Conservation (phyloP, 768 basidiomycete genomes). For the Lepiota brunneoincarnata region DNA sequence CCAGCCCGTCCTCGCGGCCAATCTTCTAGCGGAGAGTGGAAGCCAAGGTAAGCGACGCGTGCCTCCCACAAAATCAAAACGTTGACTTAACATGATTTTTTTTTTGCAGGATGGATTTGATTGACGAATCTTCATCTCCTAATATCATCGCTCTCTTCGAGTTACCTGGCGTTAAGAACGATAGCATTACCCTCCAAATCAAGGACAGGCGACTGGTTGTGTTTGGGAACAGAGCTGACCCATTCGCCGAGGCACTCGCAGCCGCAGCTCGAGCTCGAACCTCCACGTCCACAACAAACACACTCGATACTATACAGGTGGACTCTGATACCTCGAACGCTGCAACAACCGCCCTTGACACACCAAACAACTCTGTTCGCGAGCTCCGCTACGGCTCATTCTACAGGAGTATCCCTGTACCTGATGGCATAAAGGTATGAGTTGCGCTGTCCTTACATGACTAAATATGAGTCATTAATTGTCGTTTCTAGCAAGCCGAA, state of each 20-base stretch:
- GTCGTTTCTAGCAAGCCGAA: conserved; percentile 30
- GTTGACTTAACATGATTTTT: neutral
- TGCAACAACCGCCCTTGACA: neutral
- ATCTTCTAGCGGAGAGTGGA: conserved; percentile 16
- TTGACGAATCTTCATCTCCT: conserved; percentile 34
- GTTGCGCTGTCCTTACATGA: conserved; percentile 8
- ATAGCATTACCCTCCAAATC: conserved; percentile 32
- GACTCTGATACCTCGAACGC: conserved; percentile 3
- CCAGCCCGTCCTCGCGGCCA: conserved; percentile 14
- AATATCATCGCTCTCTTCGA: conserved; percentile 38
- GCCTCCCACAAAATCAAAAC: neutral
- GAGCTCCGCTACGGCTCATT: conserved; percentile 47
- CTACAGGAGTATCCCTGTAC: conserved; percentile 33
- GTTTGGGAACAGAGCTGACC: conserved; percentile 28
- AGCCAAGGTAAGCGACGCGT: conserved; percentile 19
- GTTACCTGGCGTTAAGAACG: conserved; percentile 40
- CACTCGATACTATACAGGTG: conserved; percentile 10
- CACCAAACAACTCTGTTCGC: conserved; percentile 21
- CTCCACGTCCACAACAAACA: conserved; percentile 4
- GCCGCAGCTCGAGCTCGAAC: neutral
- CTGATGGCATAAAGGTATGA: conserved; percentile 36
- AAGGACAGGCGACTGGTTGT: conserved; percentile 32
- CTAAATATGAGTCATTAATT: conserved; percentile 21
- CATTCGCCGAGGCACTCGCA: conserved; percentile 11
- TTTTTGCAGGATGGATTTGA: conserved; percentile 37